Percentiles rank a stretch among this genome's conserved stretches.
Conservation (phyloP, 2,329 filamentous ascomycete genomes). For the Cytospora mali region DNA sequence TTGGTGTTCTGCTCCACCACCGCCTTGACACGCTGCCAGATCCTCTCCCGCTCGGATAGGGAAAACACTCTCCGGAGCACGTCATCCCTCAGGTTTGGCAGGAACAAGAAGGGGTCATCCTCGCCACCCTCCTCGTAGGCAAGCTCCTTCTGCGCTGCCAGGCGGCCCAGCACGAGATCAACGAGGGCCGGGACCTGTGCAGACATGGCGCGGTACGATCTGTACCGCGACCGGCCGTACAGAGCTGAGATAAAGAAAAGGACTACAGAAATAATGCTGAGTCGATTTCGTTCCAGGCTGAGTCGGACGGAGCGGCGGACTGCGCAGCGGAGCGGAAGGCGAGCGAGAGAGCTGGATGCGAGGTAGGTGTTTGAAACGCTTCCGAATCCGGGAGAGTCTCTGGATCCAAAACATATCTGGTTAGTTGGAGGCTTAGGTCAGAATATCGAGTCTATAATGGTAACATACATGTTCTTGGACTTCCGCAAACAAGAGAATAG, state of each 20-base stretch:
- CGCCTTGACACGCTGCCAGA: conserved; percentile 81
- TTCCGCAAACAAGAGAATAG: conserved; percentile 23
- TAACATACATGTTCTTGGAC: conserved; percentile 31
- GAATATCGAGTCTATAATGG: conserved; percentile 37
- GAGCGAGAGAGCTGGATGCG: conserved; percentile 86
- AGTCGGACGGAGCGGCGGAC: conserved; percentile 76
- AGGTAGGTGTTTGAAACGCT: conserved; percentile 65
- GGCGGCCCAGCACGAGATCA: conserved; percentile 77
- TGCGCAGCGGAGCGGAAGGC: conserved; percentile 83
- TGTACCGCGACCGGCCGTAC: conserved; percentile 68
- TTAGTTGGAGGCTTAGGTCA: conserved; percentile 66
- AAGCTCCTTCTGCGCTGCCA: conserved; percentile 83
- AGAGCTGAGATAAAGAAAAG: conserved; percentile 51
- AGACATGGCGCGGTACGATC: conserved; percentile 64
- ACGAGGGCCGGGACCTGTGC: conserved; percentile 82
- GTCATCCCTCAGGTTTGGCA: conserved; percentile 89
- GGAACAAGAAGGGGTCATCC: conserved; percentile 78
- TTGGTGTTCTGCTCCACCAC: conserved; percentile 96
- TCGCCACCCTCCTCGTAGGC: conserved; percentile 69
- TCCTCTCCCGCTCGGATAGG: conserved; percentile 70
- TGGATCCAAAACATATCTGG: conserved; percentile 73
- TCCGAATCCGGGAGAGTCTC: conserved; percentile 71
- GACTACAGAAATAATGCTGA: conserved; percentile 73
- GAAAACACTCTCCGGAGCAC: conserved; percentile 82
- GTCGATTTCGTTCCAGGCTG: conserved; percentile 83